Evolutionary conservation across 345 rosid genomes (phyloP), one percentile per base, ranked within the genome.

Genomic region (Triadica sebifera): DNA sequence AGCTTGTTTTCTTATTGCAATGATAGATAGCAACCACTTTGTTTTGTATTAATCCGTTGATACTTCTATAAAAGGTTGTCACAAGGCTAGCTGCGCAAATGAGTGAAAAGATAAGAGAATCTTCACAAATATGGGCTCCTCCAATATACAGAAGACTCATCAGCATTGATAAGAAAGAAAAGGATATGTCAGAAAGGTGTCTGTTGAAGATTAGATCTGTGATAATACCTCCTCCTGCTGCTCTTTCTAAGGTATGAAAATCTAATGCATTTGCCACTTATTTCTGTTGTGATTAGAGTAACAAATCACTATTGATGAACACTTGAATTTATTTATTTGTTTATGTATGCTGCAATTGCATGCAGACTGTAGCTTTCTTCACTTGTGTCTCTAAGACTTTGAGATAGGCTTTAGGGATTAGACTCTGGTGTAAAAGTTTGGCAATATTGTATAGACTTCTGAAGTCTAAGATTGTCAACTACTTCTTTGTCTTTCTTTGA

Each of bases 81-180:
- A 77, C 72, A 62, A 85, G 83, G 79, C 76, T 89, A 61, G 78
- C 71, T 49, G 72, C 78, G 66, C 87, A 83, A 69, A 55, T 85
- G 71, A 67, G 74, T 58, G 86, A 81, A 66, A 70, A 61, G 84
- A 86, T 86, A 85, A 82, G 85, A 79, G 88, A 83, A 64, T 74
- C 80, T 22, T 84, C 86, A 22, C 83, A 86, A 76, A 57, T 86
- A 58, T 86, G 89, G 91, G 82, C 79, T 71, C 89, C 89, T 77
- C 81, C 85, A 29, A 72, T 86, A 25, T 84, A 80, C 76, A 82
- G 91, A 73, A 84, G 89, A 76, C 86, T 89, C 76, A 78, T 89
- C 68, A 82, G 88, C 79, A 47, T 19, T 76, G 91, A 87, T 51
- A 86, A 86, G 83, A 86, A 84, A 69, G 89, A 87, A 57, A 84